Conservation (phyloP, 306 rosid genomes). For the Coriaria nepalensis region DNA sequence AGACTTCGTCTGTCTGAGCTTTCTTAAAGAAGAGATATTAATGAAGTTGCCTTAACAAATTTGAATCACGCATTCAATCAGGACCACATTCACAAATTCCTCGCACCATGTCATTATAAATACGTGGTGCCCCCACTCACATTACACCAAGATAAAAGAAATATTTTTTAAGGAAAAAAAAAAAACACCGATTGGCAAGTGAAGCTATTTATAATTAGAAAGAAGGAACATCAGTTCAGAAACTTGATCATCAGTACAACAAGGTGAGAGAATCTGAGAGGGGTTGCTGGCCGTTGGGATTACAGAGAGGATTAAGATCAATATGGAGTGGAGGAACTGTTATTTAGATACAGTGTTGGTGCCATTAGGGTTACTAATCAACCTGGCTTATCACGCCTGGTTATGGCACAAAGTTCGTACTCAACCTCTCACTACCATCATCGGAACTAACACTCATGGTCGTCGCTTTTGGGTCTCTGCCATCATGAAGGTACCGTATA, state of each 20-base stretch:
- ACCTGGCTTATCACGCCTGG: constrained; percentile 60
- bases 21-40: background rate
- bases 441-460: constrained; percentile 68
- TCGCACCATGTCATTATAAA: too few relatives aligned
- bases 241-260: too few relatives aligned
- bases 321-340: constrained; percentile 77
- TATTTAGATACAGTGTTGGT: constrained; percentile 78
- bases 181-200: too few relatives aligned
- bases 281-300: too few relatives aligned
- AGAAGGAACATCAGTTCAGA: too few relatives aligned
- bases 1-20: background rate
- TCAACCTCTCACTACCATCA: constrained; percentile 55
- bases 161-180: too few relatives aligned
- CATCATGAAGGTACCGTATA: constrained; percentile 75
- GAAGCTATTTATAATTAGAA: too few relatives aligned
- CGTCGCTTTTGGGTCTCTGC: constrained; percentile 73
- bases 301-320: background rate
- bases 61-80: constrained; percentile 18
- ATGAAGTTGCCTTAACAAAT: too few relatives aligned
- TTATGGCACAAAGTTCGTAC: constrained; percentile 60
- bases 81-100: constrained; percentile 43
- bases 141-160: too few relatives aligned
- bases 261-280: background rate
- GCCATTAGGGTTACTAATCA: constrained; percentile 47
- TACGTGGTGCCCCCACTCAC: too few relatives aligned